phyloP scores from a whole-genome alignment of 1,284 basidiomycete species.

The Cutaneotrichosporon sp. region DNA sequence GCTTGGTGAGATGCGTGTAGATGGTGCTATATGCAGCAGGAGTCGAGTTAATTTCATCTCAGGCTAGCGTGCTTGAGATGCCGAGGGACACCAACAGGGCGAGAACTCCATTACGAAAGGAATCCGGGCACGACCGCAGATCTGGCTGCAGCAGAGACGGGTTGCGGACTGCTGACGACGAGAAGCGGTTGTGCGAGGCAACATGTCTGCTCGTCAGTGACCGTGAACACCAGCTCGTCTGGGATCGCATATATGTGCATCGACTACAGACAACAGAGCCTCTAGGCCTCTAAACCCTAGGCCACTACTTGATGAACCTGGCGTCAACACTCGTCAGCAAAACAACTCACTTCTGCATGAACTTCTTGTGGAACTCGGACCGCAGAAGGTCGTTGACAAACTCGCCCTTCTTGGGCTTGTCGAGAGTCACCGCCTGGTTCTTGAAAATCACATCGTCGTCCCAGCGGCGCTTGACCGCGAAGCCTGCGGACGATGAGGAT shows the following conservation, averaged over 20 bases:
- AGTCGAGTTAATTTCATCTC: no score
- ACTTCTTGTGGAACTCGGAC: conserved; percentile 76
- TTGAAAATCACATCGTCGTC: conserved; percentile 97
- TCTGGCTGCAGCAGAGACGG: no score
- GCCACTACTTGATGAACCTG: conserved; percentile 23
- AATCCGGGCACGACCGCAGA: no score
- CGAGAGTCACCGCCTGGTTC: conserved; percentile 76
- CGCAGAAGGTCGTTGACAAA: conserved; percentile 91
- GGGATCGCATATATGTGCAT: neutral
- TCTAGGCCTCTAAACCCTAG: neutral
- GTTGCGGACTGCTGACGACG: no score
- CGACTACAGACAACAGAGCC: conserved; percentile 5
- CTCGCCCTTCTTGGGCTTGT: conserved; percentile 67
- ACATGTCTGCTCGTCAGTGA: no score
- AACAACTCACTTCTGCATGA: conserved; percentile 49
- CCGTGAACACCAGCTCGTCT: neutral
- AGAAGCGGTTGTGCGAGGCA: no score
- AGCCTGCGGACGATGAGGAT: conserved; percentile 48
- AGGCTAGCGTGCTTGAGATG: no score
- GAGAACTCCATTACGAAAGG: no score
- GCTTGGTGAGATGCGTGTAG: no score
- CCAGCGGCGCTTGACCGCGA: conserved; percentile 90
- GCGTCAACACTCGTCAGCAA: neutral
- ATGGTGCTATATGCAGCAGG: no score
- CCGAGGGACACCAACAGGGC: no score